Base-by-base conservation (phyloP, 495 filamentous ascomycete genomes). In the Tuber microsphaerosporum region DNA sequence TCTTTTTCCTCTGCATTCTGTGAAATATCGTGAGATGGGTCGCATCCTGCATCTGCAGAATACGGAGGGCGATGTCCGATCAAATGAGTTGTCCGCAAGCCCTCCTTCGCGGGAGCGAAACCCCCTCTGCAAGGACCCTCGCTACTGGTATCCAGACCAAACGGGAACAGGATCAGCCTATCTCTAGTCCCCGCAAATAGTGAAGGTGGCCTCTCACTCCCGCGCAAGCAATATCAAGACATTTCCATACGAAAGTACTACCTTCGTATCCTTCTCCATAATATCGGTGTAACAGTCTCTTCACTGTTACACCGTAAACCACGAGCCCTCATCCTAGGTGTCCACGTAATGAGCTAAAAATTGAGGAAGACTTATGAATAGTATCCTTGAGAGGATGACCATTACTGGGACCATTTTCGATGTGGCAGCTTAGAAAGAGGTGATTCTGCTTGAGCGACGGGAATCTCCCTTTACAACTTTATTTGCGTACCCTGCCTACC, bases 401-500 rank as follows among this genome's bases (percentile, higher is more conserved):
- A 43, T 51, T n/a, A 2, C 20, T 10, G 34, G 19, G 14, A 2
- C 42, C 2, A 44, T 44, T 12, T 12, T 8, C 4, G 5, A 31
- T 9, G 22, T 10, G 12, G 43, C 31, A 19, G 75, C 9, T 4
- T 37, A 48, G 22, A 4, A 2, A 0, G 37, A 45, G 12, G 19
- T 41, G 5, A 74, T 39, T 37, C 37, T 17, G 26, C 51, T 56
- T 22, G n/a, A 56, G 51, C 9, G 51, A 56, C 51, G 26, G n/a
- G 22, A 56, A 26, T 56, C 51, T n/a, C 6, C 34, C 17, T 16
- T 69, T 26, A 43, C 76, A 1, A 69, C 69, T 2, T 43, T 42
- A 19, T 75, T 73, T 45, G n/a, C 70, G 2, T 80, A 74, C 19
- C 34, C 37, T 10, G 76, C 45, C 0, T 74, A 71, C 26, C 10